Base-by-base conservation (phyloP, 2,329 filamentous ascomycete genomes). In the Pyrenochaeta sp. region DNA sequence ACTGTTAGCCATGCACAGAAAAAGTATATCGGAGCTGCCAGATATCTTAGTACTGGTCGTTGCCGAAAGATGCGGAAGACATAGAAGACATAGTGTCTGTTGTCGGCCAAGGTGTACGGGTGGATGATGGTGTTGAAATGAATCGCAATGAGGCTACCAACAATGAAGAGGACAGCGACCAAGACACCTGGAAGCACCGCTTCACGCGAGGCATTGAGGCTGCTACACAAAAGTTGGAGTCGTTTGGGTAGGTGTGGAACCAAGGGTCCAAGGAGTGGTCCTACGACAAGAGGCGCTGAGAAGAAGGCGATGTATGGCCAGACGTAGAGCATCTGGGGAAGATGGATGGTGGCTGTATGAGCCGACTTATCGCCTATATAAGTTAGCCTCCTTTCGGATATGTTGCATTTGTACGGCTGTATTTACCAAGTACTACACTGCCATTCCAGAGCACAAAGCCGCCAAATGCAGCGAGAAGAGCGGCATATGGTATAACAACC, bases 61-160 rank as follows among this genome's bases (percentile, higher is more conserved):
- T 82, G 83, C 2, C 90, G 84, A 32, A 98, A 88, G 5, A 90
- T 88, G 1, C 92, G 88, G 80, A 99, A 99, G 55, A 96, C 81
- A 78, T 99, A 99, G 76, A 99, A 99, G 74, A 96, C 89, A 79
- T 97, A 99, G 75, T 99, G 95, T 2, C 95, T 84, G 75, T 99
- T 99, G 75, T 99, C 95, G 30, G 95, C 95, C 0, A 98, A 84
- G 0, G 93, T 97, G 73, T 98, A 99, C 0, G 95, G 94, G 70
- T 99, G 95, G 37, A 98, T 85, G 58, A 97, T 89, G 30, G 95
- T 99, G 81, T 97, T 98, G 82, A 85, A 89, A 58, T 86, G 85
- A 20, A 97, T 87, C 2, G 82, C 76, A 6, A 73, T 66, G 15
- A 81, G 65, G 61, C 83, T 83, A 14, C 49, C 47, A 2, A 47